These are phyloP conservation scores for Cladorrhinum sp. DNA, from an alignment of 2,329 filamentous ascomycete species.

Conservation along the genomic window DNA sequence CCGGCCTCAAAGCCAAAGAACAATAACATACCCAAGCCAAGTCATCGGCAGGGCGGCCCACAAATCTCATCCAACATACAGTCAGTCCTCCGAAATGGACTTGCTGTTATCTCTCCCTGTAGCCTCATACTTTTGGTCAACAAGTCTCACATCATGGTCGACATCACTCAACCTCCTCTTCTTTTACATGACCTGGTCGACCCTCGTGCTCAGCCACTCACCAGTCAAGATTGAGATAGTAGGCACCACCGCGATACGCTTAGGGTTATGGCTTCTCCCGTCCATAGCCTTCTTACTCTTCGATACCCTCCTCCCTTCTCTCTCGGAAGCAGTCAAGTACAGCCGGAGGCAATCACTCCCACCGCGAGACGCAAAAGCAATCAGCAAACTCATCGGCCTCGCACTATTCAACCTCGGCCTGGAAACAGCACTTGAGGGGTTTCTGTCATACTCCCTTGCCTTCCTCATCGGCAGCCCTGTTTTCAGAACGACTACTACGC, in stretches of 20 bases:
- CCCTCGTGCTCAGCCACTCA: slow-evolving; percentile 73
- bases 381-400: slow-evolving; percentile 38
- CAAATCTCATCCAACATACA: no score
- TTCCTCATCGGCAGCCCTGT: slow-evolving; percentile 37
- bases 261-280: slow-evolving; percentile 70
- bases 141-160: slow-evolving; percentile 63
- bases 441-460: slow-evolving; percentile 38
- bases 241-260: slow-evolving; percentile 64
- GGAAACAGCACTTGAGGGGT: slow-evolving; percentile 43
- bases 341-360: slow-evolving; percentile 40
- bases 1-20: not conserved
- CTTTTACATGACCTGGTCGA: slow-evolving; percentile 89
- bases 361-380: slow-evolving; percentile 37
- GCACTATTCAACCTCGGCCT: slow-evolving; percentile 46
- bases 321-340: slow-evolving; percentile 67
- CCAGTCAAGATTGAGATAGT: slow-evolving; percentile 72
- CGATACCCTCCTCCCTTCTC: slow-evolving; percentile 66
- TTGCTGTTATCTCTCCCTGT: slow-evolving; percentile 70
- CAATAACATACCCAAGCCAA: no score
- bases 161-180: slow-evolving; percentile 83
- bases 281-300: slow-evolving; percentile 70
- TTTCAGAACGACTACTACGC: slow-evolving; percentile 47
- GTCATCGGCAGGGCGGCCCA: no score
- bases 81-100: slow-evolving; percentile 46
- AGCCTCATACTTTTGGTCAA: slow-evolving; percentile 63